Evolutionary conservation across 495 filamentous ascomycete species (phyloP).

Genomic region (Amphirosellinia nigrospora): DNA sequence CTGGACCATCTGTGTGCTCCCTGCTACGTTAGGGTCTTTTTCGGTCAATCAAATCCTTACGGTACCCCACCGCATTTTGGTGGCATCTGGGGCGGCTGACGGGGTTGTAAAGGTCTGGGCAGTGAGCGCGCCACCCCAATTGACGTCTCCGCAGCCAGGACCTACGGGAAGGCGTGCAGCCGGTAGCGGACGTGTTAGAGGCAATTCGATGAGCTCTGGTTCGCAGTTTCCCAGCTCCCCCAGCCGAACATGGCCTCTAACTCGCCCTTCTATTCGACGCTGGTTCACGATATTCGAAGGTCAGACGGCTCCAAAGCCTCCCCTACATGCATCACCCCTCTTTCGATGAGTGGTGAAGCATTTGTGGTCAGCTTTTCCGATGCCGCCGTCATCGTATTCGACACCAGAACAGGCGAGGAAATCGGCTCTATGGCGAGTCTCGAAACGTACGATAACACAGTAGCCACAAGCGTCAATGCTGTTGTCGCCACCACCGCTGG

Average conservation of each 20-base stretch:
- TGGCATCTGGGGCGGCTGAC: constrained; percentile 92
- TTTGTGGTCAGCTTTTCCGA: constrained; percentile 95
- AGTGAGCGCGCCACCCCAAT: constrained; percentile 86
- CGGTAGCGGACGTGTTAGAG: constrained; percentile 78
- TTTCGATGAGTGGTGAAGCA: constrained; percentile 83
- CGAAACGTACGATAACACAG: constrained; percentile 90
- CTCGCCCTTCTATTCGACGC: constrained; percentile 62
- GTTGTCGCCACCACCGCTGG: constrained; percentile 88
- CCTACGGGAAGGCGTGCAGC: constrained; percentile 59
- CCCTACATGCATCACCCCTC: constrained; percentile 89
- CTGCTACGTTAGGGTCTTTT: constrained; percentile 80
- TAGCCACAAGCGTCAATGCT: constrained; percentile 82
- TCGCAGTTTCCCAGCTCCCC: constrained; percentile 88
- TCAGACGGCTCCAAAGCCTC: constrained; percentile 67
- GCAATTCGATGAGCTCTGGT: constrained; percentile 88
- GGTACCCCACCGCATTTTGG: constrained; percentile 81
- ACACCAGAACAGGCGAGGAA: constrained; percentile 90
- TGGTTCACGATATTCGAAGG: constrained; percentile 83
- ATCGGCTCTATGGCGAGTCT: constrained; percentile 87
- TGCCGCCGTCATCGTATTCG: constrained; percentile 86
- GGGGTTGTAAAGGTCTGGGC: constrained; percentile 94
- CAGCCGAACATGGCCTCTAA: constrained; percentile 79
- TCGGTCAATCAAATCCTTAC: constrained; percentile 70
- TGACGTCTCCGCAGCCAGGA: constrained; percentile 72
- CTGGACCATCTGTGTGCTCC: constrained; percentile 93